These are phyloP conservation scores for Amaranthus tricolor DNA, from an alignment of 179 eudicot genomes.

Conservation along the genomic window DNA sequence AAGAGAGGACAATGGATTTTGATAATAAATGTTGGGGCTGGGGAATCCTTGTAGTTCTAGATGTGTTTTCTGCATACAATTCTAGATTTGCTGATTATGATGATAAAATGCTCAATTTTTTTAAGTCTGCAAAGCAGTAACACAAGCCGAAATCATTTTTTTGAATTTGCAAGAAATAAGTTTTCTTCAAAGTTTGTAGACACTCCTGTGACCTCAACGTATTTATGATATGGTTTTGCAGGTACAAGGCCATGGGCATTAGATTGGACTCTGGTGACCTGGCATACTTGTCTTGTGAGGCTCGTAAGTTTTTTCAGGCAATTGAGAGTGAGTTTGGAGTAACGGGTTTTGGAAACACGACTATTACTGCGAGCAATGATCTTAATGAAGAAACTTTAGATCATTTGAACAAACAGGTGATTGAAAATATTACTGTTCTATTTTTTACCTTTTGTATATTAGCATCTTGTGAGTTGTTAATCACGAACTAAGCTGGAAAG, in stretches of 20 bases:
- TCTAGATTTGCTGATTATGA: not conserved
- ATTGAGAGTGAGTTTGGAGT: constrained; percentile 81
- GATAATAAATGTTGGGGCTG: not conserved
- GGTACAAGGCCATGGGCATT: constrained; percentile 87
- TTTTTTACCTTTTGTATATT: constrained; percentile 9
- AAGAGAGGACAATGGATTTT: not conserved
- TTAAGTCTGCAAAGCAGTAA: not conserved
- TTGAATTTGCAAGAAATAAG: not conserved
- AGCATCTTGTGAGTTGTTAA: constrained; percentile 1
- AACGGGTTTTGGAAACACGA: constrained; percentile 67
- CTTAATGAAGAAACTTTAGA: constrained; percentile 97
- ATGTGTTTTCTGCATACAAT: not conserved
- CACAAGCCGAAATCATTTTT: not conserved
- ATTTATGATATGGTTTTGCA: constrained; percentile 28
- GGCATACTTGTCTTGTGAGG: constrained; percentile 83
- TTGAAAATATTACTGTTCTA: not conserved
- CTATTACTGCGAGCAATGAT: constrained; percentile 92
- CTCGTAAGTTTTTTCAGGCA: constrained; percentile 69
- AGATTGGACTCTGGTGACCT: constrained; percentile 98
- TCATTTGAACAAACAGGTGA: constrained; percentile 94
- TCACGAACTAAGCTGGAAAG: not conserved
- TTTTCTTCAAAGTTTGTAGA: not conserved
- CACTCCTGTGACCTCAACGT: not conserved
- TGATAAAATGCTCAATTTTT: not conserved
- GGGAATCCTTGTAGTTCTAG: not conserved